Evolutionary conservation across 176 grass and related monocot species (phyloP), one percentile per base, ranked within the genome.

Genomic region (Phoenix dactylifera): DNA sequence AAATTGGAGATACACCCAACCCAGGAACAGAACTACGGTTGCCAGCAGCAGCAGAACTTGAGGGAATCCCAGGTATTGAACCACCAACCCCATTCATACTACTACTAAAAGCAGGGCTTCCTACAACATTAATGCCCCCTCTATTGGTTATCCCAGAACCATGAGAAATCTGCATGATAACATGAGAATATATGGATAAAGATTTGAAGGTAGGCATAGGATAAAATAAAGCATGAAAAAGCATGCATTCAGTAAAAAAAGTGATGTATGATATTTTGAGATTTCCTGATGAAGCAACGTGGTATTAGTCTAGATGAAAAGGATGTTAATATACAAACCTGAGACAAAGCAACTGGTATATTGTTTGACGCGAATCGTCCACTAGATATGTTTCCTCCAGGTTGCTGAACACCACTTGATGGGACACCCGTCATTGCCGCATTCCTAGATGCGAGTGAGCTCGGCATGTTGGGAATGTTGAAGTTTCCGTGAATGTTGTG

Each of bases 401-500:
- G 76, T 58, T 92, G 93, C 30, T 88, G 93, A 88, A 98, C 73
- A 57, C 93, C 87, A 24, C 84, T 83, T 49, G 93, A 81, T 61
- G 87, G 75, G 48, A 88, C 79, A 56, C 83, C 83, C 67, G 81
- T 85, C 75, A 97, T 85, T 55, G 81, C 78, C 50, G 66, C 78
- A 82, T 98, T 88, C 58, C 87, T 77, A 66, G 85, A 88, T 76
- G 84, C 73, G 62, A 92, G 74, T 67, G 87, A 83, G 52, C 81
- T 79, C 58, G 87, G 66, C 81, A 92, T 83, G 74, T 85, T 97
- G 80, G 80, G 76, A 76, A 97, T 58, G 58, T 65, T 92, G 48
- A 81, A 92, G 83, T 59, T 92, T 73, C 76, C 87, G 75, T 92
- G 93, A 23, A 85, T 85, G 75, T 76, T 98, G 71, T 98, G 84